phyloP scores from a whole-genome alignment of 2,329 filamentous ascomycete species.

The Colletotrichum liriopes region DNA sequence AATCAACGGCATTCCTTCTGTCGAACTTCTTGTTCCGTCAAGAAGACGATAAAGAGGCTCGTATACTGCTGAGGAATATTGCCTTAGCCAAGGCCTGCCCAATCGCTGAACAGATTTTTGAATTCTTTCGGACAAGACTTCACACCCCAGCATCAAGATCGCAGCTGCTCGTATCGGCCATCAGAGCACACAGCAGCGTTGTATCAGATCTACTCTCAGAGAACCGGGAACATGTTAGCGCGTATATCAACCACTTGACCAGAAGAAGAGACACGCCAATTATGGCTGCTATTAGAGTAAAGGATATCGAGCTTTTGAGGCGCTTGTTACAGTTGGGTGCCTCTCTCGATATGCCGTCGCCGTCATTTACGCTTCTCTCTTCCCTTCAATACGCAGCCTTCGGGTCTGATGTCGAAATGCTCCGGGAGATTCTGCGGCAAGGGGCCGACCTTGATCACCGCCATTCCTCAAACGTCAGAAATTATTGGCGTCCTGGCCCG shows the following conservation, averaged over 20 bases:
- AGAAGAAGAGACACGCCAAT: background rate
- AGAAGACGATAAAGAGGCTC: background rate
- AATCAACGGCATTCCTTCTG: background rate
- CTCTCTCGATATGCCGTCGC: background rate
- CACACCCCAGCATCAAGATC: background rate
- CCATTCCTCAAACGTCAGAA: background rate
- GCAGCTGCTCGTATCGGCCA: background rate
- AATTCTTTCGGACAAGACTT: background rate
- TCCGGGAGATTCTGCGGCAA: background rate
- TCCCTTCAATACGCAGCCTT: background rate
- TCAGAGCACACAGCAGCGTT: background rate
- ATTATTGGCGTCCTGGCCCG: rapidly evolving
- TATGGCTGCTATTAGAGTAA: background rate
- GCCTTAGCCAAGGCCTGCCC: background rate
- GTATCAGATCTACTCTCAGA: background rate
- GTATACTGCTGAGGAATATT: rapidly evolving
- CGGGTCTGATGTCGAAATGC: background rate
- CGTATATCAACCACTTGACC: background rate
- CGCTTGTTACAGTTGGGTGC: background rate
- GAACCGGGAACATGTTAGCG: background rate
- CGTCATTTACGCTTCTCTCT: background rate
- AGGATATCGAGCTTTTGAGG: background rate
- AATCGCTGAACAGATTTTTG: background rate
- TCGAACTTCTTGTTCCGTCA: background rate
- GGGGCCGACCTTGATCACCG: background rate